Conservation (phyloP, 257 asterid species). For the Handroanthus guayacan region DNA sequence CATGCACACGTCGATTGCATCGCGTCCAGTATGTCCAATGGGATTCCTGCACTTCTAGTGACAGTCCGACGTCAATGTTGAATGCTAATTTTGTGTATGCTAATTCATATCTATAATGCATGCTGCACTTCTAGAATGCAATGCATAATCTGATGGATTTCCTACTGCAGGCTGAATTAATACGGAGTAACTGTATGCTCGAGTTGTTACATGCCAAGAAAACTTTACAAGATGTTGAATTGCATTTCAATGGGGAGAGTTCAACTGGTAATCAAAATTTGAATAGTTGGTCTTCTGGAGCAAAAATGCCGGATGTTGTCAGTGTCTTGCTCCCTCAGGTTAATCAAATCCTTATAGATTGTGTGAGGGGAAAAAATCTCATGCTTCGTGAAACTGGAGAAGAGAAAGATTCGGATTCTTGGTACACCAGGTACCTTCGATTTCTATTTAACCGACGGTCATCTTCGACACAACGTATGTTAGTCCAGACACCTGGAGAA, state of each 20-base stretch:
- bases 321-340: constrained; percentile 51
- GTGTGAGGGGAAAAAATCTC: constrained; percentile 54
- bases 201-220: constrained; percentile 59
- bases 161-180: constrained; percentile 70
- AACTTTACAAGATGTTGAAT: constrained; percentile 52
- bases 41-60: background rate
- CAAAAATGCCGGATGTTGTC: constrained; percentile 36
- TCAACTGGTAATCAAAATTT: constrained; percentile 32
- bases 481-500: constrained; percentile 55
- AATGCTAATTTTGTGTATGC: constrained; percentile 21
- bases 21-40: background rate
- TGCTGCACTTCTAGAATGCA: constrained; percentile 2
- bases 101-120: background rate
- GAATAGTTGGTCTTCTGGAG: constrained; percentile 40
- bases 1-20: background rate
- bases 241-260: constrained; percentile 34
- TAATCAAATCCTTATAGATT: constrained; percentile 59
- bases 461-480: constrained; percentile 55
- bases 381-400: constrained; percentile 47
- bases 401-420: constrained; percentile 45
- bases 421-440: constrained; percentile 55
- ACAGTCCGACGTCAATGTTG: constrained; percentile 19
- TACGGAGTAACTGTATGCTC: constrained; percentile 58
- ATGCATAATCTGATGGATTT: constrained; percentile 40
- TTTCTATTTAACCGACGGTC: constrained; percentile 44